These are phyloP conservation scores for Yamadazyma sp. DNA, from an alignment of 805 yeast species.

Conservation along the genomic window DNA sequence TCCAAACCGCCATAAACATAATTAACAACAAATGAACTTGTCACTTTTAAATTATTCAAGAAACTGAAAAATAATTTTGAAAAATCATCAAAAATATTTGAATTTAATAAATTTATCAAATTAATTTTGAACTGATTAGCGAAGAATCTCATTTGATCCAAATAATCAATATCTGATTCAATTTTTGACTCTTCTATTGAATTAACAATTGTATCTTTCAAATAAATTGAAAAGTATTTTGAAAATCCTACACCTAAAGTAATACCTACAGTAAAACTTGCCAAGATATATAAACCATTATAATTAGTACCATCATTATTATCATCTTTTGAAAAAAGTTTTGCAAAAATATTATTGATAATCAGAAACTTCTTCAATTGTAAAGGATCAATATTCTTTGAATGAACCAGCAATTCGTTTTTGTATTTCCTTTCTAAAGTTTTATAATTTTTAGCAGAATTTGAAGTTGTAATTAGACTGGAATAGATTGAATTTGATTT, in stretches of 20 bases:
- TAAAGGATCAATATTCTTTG: constrained; percentile 11
- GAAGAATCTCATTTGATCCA: constrained; percentile 1
- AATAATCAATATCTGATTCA: constrained; percentile 4
- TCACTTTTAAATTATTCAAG: constrained; percentile 6
- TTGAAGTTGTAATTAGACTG: constrained; percentile 19
- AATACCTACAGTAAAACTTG: constrained; percentile 35
- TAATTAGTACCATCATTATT: constrained; percentile 7
- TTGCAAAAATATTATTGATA: constrained; percentile 3
- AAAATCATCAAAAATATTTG: constrained; percentile 7
- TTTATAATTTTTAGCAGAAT: constrained; percentile 28
- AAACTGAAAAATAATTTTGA: constrained; percentile 4
- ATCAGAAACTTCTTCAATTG: constrained; percentile 8
- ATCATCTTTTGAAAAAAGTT: not conserved
- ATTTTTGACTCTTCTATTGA: no score
- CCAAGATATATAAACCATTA: constrained; percentile 21
- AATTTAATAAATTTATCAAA: not conserved
- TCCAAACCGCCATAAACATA: constrained; percentile 24
- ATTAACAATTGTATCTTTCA: no score
- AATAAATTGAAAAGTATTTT: constrained; percentile 2
- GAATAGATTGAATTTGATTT: constrained; percentile 17
- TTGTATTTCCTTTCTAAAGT: constrained; percentile 25
- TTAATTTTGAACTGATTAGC: not conserved
- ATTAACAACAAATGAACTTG: constrained; percentile 17
- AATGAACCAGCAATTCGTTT: constrained; percentile 22
- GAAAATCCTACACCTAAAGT: constrained; percentile 34